phyloP scores from a whole-genome alignment of 306 rosid species.

The Adenanthera pavonina region DNA sequence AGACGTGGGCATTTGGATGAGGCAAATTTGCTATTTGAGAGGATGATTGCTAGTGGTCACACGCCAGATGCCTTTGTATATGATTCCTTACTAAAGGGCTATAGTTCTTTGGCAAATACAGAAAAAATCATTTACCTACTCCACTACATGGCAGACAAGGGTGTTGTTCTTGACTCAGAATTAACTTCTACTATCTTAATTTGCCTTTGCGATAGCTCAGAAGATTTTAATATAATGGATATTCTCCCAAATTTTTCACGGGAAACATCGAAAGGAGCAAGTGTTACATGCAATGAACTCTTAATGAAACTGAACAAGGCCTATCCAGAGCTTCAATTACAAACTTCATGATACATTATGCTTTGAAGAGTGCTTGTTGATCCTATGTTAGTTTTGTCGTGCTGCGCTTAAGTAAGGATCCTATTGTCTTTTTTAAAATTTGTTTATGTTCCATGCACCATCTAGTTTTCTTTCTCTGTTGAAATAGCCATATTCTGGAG shows the following conservation, averaged over 20 bases:
- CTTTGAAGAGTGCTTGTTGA: constrained; percentile 30
- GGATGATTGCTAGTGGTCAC: constrained; percentile 64
- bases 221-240: constrained; percentile 54
- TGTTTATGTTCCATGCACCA: background rate
- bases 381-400: background rate
- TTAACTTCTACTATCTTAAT: constrained; percentile 66
- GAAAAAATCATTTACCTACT: constrained; percentile 62
- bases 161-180: constrained; percentile 65
- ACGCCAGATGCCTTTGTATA: constrained; percentile 60
- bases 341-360: constrained; percentile 34
- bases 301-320: constrained; percentile 55
- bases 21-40: constrained; percentile 63
- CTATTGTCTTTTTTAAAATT: constrained; percentile 15
- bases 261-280: constrained; percentile 48
- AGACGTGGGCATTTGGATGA: constrained; percentile 69
- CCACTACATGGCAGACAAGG: constrained; percentile 69
- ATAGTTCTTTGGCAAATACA: constrained; percentile 54
- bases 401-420: constrained; percentile 43
- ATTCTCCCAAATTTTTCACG: constrained; percentile 65
- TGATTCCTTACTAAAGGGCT: constrained; percentile 79
- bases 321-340: constrained; percentile 61
- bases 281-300: constrained; percentile 56
- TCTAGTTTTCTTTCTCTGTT: constrained; percentile 23
- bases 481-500: constrained; percentile 22
- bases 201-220: constrained; percentile 59